A percentile compares a stretch with the other conserved stretches of the same genome.
phyloP scores from a whole-genome alignment of 331 rosid genomes.

The Malus hybrid region DNA sequence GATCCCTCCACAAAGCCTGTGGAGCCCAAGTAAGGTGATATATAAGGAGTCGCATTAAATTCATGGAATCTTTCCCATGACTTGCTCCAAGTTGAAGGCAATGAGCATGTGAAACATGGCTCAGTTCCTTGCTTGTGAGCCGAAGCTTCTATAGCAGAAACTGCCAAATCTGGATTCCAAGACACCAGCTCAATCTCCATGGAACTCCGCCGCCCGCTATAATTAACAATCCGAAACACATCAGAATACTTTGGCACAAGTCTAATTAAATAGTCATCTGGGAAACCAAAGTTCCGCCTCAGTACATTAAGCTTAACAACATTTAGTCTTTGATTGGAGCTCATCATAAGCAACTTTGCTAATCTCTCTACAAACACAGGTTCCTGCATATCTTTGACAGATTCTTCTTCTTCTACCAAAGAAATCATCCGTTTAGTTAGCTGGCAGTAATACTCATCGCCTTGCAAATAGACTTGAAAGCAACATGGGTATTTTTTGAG shows the following conservation, averaged over 20 bases:
- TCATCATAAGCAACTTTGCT: conserved; percentile 62
- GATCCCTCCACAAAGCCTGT: conserved; percentile 44
- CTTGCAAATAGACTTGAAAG: conserved; percentile 43
- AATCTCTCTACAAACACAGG: neutral
- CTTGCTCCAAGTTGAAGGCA: conserved; percentile 72
- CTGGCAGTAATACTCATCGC: conserved; percentile 36
- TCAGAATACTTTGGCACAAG: conserved; percentile 43
- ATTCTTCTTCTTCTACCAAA: neutral
- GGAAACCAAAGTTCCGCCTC: conserved; percentile 62
- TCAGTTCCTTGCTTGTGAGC: conserved; percentile 28
- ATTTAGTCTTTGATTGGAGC: conserved; percentile 43
- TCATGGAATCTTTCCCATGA: conserved; percentile 62
- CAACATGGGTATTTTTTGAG: conserved; percentile 76
- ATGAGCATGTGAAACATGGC: conserved; percentile 45
- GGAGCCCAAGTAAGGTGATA: conserved; percentile 56
- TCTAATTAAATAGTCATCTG: conserved; percentile 67
- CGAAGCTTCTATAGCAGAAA: conserved; percentile 45
- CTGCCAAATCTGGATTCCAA: conserved; percentile 65
- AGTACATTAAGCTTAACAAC: conserved; percentile 59
- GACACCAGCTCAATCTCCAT: conserved; percentile 65
- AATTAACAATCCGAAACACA: conserved; percentile 54
- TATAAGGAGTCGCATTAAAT: conserved; percentile 53
- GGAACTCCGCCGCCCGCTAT: conserved; percentile 53
- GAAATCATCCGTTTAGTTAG: neutral
- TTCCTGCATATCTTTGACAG: neutral